Evolutionary conservation across 176 grass and related monocot genomes (phyloP), one percentile per base, ranked within the genome.

Genomic region (Alloteropsis semialata): DNA sequence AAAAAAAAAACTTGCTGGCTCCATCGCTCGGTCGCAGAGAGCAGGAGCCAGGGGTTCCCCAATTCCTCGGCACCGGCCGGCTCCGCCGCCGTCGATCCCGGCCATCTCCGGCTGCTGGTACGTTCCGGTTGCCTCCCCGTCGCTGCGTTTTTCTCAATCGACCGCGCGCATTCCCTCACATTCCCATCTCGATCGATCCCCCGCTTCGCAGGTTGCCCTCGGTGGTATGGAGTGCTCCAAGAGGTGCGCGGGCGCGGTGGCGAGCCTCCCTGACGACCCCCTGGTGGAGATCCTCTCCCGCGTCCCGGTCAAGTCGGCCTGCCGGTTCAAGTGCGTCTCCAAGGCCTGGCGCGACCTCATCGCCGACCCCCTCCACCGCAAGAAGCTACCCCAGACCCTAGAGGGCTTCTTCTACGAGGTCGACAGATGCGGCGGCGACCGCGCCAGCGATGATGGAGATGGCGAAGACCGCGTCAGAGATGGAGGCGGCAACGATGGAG

Each of bases 281-380:
- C 36, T 67, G 36, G 19, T 67, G 65, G 65, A 67, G 32, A 76
- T 76, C 54, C 74, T 76, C 54, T 42, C 54, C 6, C 74, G 54
- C 36, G 14, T 76, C 74, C n/a, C 74, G 0, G 53, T 15, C 36
- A 59, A 59, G 74, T 41, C 8, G 37, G 8, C 61, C 55, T 28
- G 36, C 55, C 37, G n/a, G 15, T 61, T 27, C 74, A 60, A 61
- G 74, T 61, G 54, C 37, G 74, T 61, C 22, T 42, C 74, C 37
- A 61, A 44, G 24, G 24, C 37, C 74, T 77, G 55, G 74, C 74
- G 12, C 38, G 37, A 21, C 37, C 74, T 77, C 74, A 77, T 77
- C 36, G n/a, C 14, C 24, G 38, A 78, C 39, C 76, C 36, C 21
- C 65, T 24, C 36, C 21, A 41, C 65, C 3, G 65, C 21, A 41